A percentile compares a stretch with the other conserved stretches of the same genome.
Conservation (phyloP, 1,284 basidiomycete genomes). For the Apiotrichum gracile region DNA sequence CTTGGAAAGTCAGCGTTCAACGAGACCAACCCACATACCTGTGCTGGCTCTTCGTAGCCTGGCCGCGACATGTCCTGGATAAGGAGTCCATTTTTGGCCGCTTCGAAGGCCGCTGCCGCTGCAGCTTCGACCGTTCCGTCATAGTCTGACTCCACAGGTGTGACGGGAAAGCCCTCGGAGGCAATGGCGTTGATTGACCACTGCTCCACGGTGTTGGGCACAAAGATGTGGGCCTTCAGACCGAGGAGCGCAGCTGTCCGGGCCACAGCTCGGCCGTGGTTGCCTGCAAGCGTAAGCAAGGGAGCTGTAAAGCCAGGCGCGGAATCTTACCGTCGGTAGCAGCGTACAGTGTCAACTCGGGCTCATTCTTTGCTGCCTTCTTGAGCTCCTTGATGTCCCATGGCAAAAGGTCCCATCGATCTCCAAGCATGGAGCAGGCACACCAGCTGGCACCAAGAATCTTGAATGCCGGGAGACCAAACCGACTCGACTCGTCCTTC, state of each 20-base stretch:
- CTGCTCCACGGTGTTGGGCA: conserved; percentile 12
- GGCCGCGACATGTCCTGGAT: conserved; percentile 16
- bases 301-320: background rate
- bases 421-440: conserved; percentile 2
- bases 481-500: conserved; percentile 17
- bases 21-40: background rate
- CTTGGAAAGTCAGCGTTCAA: background rate
- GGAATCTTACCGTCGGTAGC: conserved; percentile 17
- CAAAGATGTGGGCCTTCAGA: conserved; percentile 7
- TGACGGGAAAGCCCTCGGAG: conserved; percentile 8
- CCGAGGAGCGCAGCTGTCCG: conserved; percentile 10
- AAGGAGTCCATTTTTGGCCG: background rate
- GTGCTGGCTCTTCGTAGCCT: conserved; percentile 9
- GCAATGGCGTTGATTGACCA: conserved; percentile 13
- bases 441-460: conserved; percentile 18
- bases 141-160: conserved; percentile 8
- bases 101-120: background rate
- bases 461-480: conserved; percentile 19
- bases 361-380: background rate
- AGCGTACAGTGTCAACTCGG: conserved; percentile 4
- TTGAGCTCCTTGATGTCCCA: conserved; percentile 10
- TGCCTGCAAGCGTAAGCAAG: conserved; percentile 6
- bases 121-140: conserved; percentile 10
- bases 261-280: conserved; percentile 16
- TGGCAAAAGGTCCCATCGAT: conserved; percentile 10